Percentiles rank a stretch among this genome's conserved stretches.
phyloP scores from a whole-genome alignment of 495 filamentous ascomycete genomes.

The Tuber microsphaerosporum region DNA sequence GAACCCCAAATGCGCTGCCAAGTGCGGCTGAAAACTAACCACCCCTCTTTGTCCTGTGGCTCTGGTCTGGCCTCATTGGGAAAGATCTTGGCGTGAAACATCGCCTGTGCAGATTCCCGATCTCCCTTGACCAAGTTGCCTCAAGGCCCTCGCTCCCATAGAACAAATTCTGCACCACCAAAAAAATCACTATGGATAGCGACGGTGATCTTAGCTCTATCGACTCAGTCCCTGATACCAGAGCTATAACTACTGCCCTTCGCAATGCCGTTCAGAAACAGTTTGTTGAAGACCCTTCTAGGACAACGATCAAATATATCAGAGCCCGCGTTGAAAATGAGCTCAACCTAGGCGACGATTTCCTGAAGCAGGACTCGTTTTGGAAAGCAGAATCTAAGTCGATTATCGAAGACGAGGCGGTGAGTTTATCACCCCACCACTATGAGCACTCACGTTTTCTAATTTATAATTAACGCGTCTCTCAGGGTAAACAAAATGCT shows the following conservation, averaged over 20 bases:
- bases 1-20: no score
- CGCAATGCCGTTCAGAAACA: slow-evolving; percentile 54
- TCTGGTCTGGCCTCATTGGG: not conserved
- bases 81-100: not conserved
- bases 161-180: not conserved
- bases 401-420: slow-evolving; percentile 63
- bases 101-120: not conserved
- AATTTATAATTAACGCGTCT: slow-evolving; percentile 23
- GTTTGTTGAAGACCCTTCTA: slow-evolving; percentile 54
- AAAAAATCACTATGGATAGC: slow-evolving; percentile 15
- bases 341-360: slow-evolving; percentile 59
- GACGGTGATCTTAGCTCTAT: slow-evolving; percentile 9
- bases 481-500: slow-evolving; percentile 13
- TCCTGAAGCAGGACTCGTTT: slow-evolving; percentile 55
- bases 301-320: slow-evolving; percentile 70
- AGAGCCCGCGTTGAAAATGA: slow-evolving; percentile 61
- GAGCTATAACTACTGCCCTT: slow-evolving; percentile 43
- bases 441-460: not conserved
- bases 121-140: not conserved
- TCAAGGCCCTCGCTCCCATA: not conserved
- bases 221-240: not conserved
- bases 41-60: not conserved
- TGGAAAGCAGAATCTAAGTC: slow-evolving; percentile 80
- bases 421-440: slow-evolving; percentile 45
- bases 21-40: no score